phyloP scores from a whole-genome alignment of 371 early-diverging fungal species.

The Apophysomyces sp. region DNA sequence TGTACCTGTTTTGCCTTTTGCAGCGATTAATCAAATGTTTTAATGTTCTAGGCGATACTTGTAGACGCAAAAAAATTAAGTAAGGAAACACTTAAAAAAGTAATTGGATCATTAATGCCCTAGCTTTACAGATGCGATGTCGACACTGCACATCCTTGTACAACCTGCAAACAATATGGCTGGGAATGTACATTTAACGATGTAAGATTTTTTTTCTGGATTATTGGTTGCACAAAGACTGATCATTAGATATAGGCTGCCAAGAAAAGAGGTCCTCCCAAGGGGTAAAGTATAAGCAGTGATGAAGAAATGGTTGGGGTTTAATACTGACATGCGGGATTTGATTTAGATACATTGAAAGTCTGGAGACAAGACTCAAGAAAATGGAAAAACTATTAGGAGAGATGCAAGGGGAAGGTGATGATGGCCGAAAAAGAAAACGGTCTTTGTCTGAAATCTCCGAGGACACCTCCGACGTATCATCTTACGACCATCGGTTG shows the following conservation, averaged over 20 bases:
- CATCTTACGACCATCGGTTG: not conserved
- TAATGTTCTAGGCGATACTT: not conserved
- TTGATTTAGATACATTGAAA: constrained; percentile 38
- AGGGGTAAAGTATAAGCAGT: no score
- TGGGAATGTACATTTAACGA: constrained; percentile 31
- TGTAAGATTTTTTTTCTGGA: constrained; percentile 3
- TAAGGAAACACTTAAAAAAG: not conserved
- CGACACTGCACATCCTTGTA: constrained; percentile 11
- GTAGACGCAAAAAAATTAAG: not conserved
- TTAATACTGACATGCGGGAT: not conserved
- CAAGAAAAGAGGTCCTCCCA: constrained; percentile 51
- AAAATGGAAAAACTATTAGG: constrained; percentile 38
- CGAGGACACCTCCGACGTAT: constrained; percentile 6
- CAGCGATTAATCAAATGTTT: not conserved
- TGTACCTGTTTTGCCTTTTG: not conserved
- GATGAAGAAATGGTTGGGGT: no score
- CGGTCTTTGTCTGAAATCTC: constrained; percentile 6
- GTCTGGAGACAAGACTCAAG: constrained; percentile 34
- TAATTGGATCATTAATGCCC: not conserved
- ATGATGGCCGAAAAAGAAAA: not conserved
- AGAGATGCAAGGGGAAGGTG: constrained; percentile 8
- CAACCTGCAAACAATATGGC: constrained; percentile 12
- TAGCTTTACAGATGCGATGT: constrained; percentile 14
- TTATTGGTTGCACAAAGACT: not conserved
- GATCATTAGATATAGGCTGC: constrained; percentile 19